These are phyloP conservation scores for Leccinum subgranulosum DNA, from an alignment of 768 basidiomycete species.

Conservation along the genomic window DNA sequence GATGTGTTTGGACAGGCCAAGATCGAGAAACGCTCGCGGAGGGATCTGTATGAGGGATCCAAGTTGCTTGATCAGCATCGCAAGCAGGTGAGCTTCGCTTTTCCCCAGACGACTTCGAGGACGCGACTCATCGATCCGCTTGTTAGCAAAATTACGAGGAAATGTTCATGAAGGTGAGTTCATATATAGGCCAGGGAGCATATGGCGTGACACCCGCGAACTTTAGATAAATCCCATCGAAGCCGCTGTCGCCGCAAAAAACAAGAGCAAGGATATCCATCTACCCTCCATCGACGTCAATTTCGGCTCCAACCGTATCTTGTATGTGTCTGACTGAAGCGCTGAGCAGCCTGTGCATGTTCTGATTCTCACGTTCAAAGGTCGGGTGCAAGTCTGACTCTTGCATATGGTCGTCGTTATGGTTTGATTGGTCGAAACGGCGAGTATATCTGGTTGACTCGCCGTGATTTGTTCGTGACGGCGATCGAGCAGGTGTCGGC, in stretches of 20 bases:
- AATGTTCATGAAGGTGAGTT: constrained; percentile 94
- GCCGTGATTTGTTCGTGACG: not conserved
- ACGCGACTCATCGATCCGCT: not conserved
- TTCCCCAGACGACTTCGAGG: not conserved
- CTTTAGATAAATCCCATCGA: constrained; percentile 88
- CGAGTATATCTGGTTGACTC: constrained; percentile 16
- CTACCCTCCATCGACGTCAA: constrained; percentile 93
- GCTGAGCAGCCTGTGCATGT: not conserved
- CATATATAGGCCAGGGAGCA: not conserved
- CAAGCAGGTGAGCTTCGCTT: constrained; percentile 61
- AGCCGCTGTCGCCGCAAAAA: constrained; percentile 70
- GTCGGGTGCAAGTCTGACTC: constrained; percentile 80
- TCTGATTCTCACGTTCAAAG: constrained; percentile 35
- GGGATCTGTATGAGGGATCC: constrained; percentile 93
- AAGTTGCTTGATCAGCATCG: constrained; percentile 90
- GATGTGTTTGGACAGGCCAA: constrained; percentile 60
- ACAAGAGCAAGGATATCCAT: constrained; percentile 98
- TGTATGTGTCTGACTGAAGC: constrained; percentile 43
- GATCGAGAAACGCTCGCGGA: constrained; percentile 90
- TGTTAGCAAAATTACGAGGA: constrained; percentile 93
- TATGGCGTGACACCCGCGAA: not conserved
- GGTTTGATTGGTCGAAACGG: constrained; percentile 91
- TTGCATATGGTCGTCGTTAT: constrained; percentile 87
- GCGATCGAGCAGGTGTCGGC: constrained; percentile 64
- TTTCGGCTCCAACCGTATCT: constrained; percentile 91